phyloP scores from a whole-genome alignment of 2,329 filamentous ascomycete genomes.

The Trichoderma sp. region DNA sequence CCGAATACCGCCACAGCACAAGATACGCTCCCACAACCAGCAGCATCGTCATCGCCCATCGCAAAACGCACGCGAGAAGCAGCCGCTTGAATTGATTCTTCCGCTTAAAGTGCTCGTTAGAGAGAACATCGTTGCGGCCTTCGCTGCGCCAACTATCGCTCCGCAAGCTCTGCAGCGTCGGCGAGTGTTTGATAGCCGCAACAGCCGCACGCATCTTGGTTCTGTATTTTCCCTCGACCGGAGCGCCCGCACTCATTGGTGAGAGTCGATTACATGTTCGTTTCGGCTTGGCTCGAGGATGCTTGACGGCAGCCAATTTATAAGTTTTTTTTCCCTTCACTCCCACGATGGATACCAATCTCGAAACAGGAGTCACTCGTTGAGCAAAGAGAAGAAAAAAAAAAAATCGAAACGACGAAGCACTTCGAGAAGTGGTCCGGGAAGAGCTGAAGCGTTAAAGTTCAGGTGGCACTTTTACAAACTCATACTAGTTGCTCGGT shows the following conservation, averaged over 20 bases:
- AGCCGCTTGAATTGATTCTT: constrained; percentile 24
- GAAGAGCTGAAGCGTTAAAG: constrained; percentile 14
- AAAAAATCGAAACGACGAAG: background rate
- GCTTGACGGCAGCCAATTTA: background rate
- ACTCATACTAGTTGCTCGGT: background rate
- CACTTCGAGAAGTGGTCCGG: background rate
- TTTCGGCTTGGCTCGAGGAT: background rate
- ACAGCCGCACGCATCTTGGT: background rate
- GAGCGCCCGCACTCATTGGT: background rate
- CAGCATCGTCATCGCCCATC: constrained; percentile 32
- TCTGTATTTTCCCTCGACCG: background rate
- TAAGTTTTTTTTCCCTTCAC: background rate
- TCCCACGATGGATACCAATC: background rate
- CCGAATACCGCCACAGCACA: constrained; percentile 30
- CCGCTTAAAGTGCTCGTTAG: constrained; percentile 24
- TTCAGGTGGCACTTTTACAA: constrained; percentile 14
- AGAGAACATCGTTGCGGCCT: constrained; percentile 21
- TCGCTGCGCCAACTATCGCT: constrained; percentile 24
- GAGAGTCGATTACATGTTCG: constrained; percentile 7
- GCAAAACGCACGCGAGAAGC: constrained; percentile 20
- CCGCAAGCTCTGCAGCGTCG: constrained; percentile 9
- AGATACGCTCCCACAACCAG: constrained; percentile 30
- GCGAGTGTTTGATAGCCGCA: constrained; percentile 1
- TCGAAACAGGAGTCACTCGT: background rate
- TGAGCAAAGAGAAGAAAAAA: background rate